A percentile compares a stretch with the other conserved stretches of the same genome.
phyloP scores from a whole-genome alignment of 805 yeast species.

The Yarrowia sp. region DNA sequence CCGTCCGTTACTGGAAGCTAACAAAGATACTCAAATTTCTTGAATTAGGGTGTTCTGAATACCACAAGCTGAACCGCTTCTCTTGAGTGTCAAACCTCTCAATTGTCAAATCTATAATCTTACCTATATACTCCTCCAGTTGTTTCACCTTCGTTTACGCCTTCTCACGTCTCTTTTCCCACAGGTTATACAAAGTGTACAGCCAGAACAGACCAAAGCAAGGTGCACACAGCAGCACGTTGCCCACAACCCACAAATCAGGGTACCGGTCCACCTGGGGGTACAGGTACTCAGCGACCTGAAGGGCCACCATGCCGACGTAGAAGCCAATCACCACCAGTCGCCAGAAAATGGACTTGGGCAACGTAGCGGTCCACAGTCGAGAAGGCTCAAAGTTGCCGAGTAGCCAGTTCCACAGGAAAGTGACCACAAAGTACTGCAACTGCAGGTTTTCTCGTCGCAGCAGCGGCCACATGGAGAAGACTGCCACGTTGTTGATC shows the following conservation, averaged over 20 bases:
- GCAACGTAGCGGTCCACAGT: conserved; percentile 51
- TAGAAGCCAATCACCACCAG: conserved; percentile 61
- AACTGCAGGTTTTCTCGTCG: conserved; percentile 73
- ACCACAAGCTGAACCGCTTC: too few species aligned
- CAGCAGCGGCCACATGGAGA: conserved; percentile 87
- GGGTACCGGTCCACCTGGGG: conserved; percentile 58
- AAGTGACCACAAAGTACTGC: conserved; percentile 70
- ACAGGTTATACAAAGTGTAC: conserved; percentile 74
- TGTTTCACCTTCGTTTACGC: neutral
- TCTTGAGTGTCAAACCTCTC: too few species aligned
- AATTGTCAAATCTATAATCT: conserved; percentile 3
- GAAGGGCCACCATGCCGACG: conserved; percentile 59
- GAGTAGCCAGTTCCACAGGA: conserved; percentile 79
- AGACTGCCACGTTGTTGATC: conserved; percentile 83
- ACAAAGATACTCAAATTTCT: too few species aligned
- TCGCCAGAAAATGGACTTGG: conserved; percentile 59
- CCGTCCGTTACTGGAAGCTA: too few species aligned
- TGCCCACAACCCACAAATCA: conserved; percentile 84
- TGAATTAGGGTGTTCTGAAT: too few species aligned
- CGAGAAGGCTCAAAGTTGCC: conserved; percentile 56
- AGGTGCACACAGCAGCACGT: conserved; percentile 74
- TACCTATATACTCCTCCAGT: neutral
- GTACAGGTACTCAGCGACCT: conserved; percentile 59
- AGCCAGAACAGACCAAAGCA: conserved; percentile 79
- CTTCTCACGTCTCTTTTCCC: conserved; percentile 39